phyloP scores from a whole-genome alignment of 2,329 filamentous ascomycete genomes.

The Sclerotinia minor region DNA sequence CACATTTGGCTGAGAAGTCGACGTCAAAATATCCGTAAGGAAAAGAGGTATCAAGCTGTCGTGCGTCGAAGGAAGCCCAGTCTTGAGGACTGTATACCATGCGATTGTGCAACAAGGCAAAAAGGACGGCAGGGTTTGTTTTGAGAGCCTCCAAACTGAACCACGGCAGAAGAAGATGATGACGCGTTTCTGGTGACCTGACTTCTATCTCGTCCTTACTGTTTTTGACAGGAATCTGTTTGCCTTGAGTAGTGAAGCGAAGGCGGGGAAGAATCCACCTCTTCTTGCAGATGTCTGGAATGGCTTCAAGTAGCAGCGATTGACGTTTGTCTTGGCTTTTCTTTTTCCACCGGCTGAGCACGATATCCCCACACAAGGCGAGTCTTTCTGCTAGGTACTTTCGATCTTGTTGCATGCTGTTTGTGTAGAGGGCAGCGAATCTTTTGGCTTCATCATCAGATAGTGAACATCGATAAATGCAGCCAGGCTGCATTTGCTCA shows the following conservation, averaged over 20 bases:
- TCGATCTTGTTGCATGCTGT: background rate
- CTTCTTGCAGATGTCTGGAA: background rate
- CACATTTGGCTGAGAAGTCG: slow-evolving; percentile 1
- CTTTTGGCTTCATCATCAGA: background rate
- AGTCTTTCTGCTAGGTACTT: slow-evolving; percentile 9
- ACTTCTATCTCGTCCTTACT: background rate
- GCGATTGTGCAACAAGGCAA: background rate
- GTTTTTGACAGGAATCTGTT: background rate
- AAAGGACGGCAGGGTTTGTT: background rate
- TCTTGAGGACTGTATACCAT: background rate
- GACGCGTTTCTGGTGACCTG: background rate
- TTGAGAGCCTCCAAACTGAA: background rate
- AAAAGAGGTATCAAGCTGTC: background rate
- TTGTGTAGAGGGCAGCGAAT: background rate
- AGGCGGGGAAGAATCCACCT: background rate
- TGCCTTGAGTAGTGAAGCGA: background rate
- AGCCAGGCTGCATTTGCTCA: background rate
- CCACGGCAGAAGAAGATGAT: background rate
- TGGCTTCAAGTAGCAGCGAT: background rate
- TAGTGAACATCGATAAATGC: background rate
- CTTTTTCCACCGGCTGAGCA: slow-evolving; percentile 18
- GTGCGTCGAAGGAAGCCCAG: background rate
- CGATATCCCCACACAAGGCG: slow-evolving; percentile 1
- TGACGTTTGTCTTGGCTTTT: slow-evolving; percentile 9
- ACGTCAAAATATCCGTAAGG: background rate